Evolutionary conservation across 2,329 filamentous ascomycete genomes (phyloP), one percentile per base, ranked within the genome.

Genomic region (Botrytis tulipae): DNA sequence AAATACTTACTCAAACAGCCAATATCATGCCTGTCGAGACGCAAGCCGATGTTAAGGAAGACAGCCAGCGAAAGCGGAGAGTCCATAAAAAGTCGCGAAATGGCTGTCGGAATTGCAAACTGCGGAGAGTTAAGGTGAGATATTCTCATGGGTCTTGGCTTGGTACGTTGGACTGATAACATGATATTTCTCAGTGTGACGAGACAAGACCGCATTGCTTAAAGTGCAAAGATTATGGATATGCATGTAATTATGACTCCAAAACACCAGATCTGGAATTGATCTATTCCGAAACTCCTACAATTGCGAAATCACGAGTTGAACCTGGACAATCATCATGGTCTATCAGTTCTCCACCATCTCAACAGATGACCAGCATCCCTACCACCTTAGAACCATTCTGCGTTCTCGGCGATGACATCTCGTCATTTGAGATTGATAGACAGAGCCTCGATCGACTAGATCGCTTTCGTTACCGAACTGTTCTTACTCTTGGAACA

Each of bases 101-200:
- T 18, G 87, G 87, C 3, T 89, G 87, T 76, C 84, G 83, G 3
- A 89, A 89, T 76, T 89, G 88, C 78, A 89, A 88, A 76, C 77
- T 88, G 20, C 82, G 87, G 44, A 82, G 84, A 73, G 83, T 88
- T 63, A 89, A 88, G 82, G 86, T 85, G 79, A 78, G 80, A 74
- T n/a, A 20, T 42, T 9, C 25, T n/a, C 48, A 44, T 25, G 10
- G 25, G 1, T 35, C n/a, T 35, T 16, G n/a, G 2, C 20, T 20
- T 35, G 9, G 20, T 9, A 54, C 25, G 14, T 59, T 42, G 10
- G 63, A 18, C 63, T 48, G 29, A 66, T n/a, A 16, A 29, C 22
- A 35, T 61, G 29, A 59, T 25, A n/a, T 20, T 48, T 2, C 32
- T 44, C 14, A 88, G 86, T 90, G 87, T 75, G 88, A 89, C 76